phyloP scores from a whole-genome alignment of 163 green algal genomes.

The Botryococcus braunii region DNA sequence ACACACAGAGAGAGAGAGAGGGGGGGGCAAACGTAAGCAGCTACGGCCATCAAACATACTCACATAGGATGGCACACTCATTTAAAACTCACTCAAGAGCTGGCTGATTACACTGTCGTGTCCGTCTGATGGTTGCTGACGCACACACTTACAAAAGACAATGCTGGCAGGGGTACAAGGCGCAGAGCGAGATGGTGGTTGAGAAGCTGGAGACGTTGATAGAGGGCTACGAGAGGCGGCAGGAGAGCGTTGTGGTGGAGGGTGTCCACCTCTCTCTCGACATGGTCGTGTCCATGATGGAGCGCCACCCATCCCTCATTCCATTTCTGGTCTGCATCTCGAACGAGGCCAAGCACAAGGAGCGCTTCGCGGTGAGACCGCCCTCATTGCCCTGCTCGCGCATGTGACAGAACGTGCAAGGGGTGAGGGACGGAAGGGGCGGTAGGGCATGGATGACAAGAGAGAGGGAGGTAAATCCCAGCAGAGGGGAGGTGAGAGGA shows the following conservation, averaged over 20 bases:
- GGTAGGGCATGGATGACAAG: too few relatives aligned
- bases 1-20: too few relatives aligned
- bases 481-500: too few relatives aligned
- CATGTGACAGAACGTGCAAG: too few relatives aligned
- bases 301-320: slow-evolving; percentile 64
- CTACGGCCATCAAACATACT: not conserved
- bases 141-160: too few relatives aligned
- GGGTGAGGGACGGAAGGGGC: too few relatives aligned
- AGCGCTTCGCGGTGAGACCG: slow-evolving; percentile 73
- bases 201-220: slow-evolving; percentile 70
- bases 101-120: too few relatives aligned
- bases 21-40: too few relatives aligned
- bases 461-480: too few relatives aligned
- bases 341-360: slow-evolving; percentile 81
- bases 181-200: slow-evolving; percentile 75
- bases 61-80: not conserved
- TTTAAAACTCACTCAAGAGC: not conserved
- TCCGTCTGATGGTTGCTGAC: too few relatives aligned
- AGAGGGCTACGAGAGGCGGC: slow-evolving; percentile 41
- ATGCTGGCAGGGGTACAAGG: slow-evolving; percentile 73
- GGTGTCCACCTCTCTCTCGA: slow-evolving; percentile 84
- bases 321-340: slow-evolving; percentile 92
- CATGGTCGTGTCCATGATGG: slow-evolving; percentile 63
- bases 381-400: not conserved
- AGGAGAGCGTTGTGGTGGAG: slow-evolving; percentile 75